Evolutionary conservation across 2,329 filamentous ascomycete species (phyloP).

Genomic region (Alternaria sp.): DNA sequence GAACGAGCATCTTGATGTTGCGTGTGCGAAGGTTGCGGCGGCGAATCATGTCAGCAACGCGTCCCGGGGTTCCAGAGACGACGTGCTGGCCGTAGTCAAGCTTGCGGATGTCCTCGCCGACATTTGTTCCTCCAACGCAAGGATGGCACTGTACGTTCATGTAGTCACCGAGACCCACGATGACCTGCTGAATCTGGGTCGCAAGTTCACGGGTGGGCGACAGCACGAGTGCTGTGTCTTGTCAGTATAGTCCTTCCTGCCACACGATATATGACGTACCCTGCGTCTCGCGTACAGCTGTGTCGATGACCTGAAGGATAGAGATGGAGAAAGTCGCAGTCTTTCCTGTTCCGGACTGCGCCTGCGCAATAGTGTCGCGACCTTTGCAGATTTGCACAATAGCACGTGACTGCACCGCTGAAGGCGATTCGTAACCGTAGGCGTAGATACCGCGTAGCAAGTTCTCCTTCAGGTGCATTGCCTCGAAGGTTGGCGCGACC

Average conservation of each 20-base stretch:
- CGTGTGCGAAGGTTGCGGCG: conserved; percentile 75
- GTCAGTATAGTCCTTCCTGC: conserved; percentile 19
- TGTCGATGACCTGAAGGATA: conserved; percentile 95
- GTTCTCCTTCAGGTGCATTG: conserved; percentile 96
- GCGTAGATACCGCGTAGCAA: conserved; percentile 97
- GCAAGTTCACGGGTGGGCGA: conserved; percentile 96
- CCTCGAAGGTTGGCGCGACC: conserved; percentile 77
- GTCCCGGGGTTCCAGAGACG: conserved; percentile 95
- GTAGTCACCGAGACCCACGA: conserved; percentile 99
- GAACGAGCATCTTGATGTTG: conserved; percentile 80
- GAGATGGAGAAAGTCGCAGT: conserved; percentile 96
- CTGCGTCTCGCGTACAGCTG: conserved; percentile 88
- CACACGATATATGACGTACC: conserved; percentile 48
- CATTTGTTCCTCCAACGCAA: conserved; percentile 97
- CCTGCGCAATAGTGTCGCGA: conserved; percentile 97
- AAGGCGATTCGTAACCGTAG: conserved; percentile 98
- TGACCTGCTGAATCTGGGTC: conserved; percentile 97
- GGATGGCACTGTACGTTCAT: conserved; percentile 99
- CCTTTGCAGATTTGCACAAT: conserved; percentile 99
- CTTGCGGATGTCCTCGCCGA: conserved; percentile 96
- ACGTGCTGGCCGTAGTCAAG: conserved; percentile 98
- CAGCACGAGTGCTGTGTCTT: conserved; percentile 76
- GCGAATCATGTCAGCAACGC: conserved; percentile 87
- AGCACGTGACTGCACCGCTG: conserved; percentile 94
- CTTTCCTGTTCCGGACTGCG: conserved; percentile 96